These are phyloP conservation scores for thale cress (Arabidopsis thaliana) DNA, from an alignment of 345 rosid genomes.

Conservation along the genomic window TAIR10.1 NC_003076.8:2704001-2704500, in stretches of 20 bases:
- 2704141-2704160: conserved; percentile 75
- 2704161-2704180: conserved; percentile 80
- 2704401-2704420: conserved; percentile 38
- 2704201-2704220: conserved; percentile 45
- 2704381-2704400: conserved; percentile 21
- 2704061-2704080: conserved; percentile 59
- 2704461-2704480: conserved; percentile 78
- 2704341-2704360: conserved; percentile 45
- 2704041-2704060: conserved; percentile 58
- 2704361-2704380: neutral
- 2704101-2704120: conserved; percentile 50
- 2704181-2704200: conserved; percentile 54
- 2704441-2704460: conserved; percentile 82
- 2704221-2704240: conserved; percentile 62
- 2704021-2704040: conserved; percentile 60
- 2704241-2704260: conserved; percentile 59
- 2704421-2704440: conserved; percentile 53
- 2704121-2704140: conserved; percentile 47
- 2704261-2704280: conserved; percentile 78
- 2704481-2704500: conserved; percentile 53
- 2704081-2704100: conserved; percentile 64
- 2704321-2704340: conserved; percentile 64
- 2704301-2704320: conserved; percentile 73
- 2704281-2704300: conserved; percentile 73
- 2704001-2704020: conserved; percentile 59